phyloP scores from a whole-genome alignment of 202 grass and related monocot species.

The Setaria viridis region DNA sequence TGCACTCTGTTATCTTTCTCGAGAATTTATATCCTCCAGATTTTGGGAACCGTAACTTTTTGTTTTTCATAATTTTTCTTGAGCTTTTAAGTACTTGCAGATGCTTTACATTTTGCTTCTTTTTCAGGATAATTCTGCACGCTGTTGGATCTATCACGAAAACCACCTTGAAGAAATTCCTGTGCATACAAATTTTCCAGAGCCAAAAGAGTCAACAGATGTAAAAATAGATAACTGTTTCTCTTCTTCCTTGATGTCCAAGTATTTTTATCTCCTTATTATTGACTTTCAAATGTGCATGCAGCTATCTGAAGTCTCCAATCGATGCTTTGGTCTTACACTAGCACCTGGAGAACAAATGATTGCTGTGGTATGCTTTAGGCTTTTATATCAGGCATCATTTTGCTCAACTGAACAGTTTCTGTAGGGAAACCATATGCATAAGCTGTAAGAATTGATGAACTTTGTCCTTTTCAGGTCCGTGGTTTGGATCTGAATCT shows the following conservation, averaged over 20 bases:
- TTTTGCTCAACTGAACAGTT: slow-evolving; percentile 37
- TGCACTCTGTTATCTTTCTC: background rate
- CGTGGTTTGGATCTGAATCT: slow-evolving; percentile 70
- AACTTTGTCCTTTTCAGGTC: slow-evolving; percentile 58
- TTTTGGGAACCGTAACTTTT: background rate
- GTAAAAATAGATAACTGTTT: slow-evolving; percentile 50
- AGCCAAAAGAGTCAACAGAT: slow-evolving; percentile 56
- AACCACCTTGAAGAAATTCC: slow-evolving; percentile 63
- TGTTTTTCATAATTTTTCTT: background rate
- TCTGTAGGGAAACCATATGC: slow-evolving; percentile 38
- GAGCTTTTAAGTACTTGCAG: slow-evolving; percentile 9
- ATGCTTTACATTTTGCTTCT: slow-evolving; percentile 40
- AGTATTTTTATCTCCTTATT: slow-evolving; percentile 23
- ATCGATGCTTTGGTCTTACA: slow-evolving; percentile 86
- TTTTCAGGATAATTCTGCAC: slow-evolving; percentile 83
- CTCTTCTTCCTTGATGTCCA: slow-evolving; percentile 24
- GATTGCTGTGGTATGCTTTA: slow-evolving; percentile 79
- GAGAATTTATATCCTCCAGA: background rate
- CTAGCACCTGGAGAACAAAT: slow-evolving; percentile 81
- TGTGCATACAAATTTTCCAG: slow-evolving; percentile 60
- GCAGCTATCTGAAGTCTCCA: slow-evolving; percentile 80
- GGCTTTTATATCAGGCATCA: slow-evolving; percentile 31
- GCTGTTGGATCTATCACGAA: slow-evolving; percentile 68
- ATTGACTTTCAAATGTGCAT: slow-evolving; percentile 48
- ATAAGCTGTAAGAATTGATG: slow-evolving; percentile 44